Evolutionary conservation across 768 basidiomycete species (phyloP), one percentile per base, ranked within the genome.

Genomic region (Aureoboletus auriporus): DNA sequence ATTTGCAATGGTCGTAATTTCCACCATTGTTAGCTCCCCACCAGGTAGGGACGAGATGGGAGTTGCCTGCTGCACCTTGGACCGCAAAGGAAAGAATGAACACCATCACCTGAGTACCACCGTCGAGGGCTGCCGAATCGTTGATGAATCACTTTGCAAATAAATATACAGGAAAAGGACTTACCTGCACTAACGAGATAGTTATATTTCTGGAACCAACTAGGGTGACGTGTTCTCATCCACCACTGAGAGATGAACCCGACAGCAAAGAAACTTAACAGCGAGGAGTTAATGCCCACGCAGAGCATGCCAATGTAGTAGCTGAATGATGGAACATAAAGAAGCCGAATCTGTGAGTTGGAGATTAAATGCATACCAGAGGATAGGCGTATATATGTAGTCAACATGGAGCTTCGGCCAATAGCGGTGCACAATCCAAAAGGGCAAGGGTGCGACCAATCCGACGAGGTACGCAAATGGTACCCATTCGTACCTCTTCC

Each of bases 11-110:
- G 39, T 65, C 65, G 20, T 64, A 70, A 57, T 73, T 68, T 57
- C 76, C 77, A 31, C 57, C 59, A 48, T 80, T 77, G 56, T 81
- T 79, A 8, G 78, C 78, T 16, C 77, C 77, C 80, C 77, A 80
- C 80, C 79, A 80, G 46, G 69, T 51, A n/a, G 79, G 76, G 64
- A 80, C 80, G 20, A 75, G 53, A 53, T 78, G 74, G 1, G 76
- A 58, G 1, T 63, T 58, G 8, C 79, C 78, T 5, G 74, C 68
- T 7, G 73, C 78, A 12, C 81, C 80, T 47, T 74, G 73, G 0
- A 80, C 76, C 0, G 76, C 68, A 47, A 71, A 72, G 0, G 79
- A 75, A 10, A 75, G 61, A 27, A 80, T 70, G 54, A 79, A n/a
- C n/a, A n/a, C n/a, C n/a, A n/a, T n/a, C 26, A 80, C 76, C 59